Evolutionary conservation across 106 monocot species (phyloP), one percentile per base, ranked within the genome.

Genomic region (Hemerocallis citrina): DNA sequence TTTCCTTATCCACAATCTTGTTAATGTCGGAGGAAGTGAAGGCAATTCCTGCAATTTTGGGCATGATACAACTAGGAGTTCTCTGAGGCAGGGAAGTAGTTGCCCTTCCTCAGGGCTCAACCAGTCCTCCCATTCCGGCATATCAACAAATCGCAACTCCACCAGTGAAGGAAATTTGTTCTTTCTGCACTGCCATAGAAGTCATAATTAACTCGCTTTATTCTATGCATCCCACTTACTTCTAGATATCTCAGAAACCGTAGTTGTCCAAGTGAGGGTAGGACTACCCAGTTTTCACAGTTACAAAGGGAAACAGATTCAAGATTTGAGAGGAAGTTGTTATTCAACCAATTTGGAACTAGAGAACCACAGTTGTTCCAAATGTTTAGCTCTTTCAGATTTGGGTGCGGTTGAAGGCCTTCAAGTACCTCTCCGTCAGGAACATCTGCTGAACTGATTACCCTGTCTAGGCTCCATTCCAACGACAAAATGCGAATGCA

Each of bases 111-210:
- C 6, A 12, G 28, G 4, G 1, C 27, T 2, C 7, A 25, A 51
- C 51, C 51, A 51, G 12, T 51, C 51, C 27, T 51, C 51, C 51
- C 51, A 51, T 11, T 51, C 51, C 2, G 23, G 27, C 51, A 51
- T 51, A 1, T 28, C 28, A 0, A 0, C 11, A 28, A 51, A 51
- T 21, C 28, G 24, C 51, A 51, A 28, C 28, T 24, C 28, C 51
- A 27, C 3, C 27, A 51, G n/a, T 14, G 51, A 28, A 51, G 27
- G 27, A 27, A 25, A 25, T 16, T 27, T 27, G 7, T 12, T 12
- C 37, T 38, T 28, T 2, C 51, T 27, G 4, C 27, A 51, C 10
- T 24, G 3, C 27, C 51, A 12, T 28, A 27, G 13, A 51, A 51
- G 1, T 51, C 6, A 51, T 25, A 27, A 11, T 13, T 13, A 51